A percentile compares a stretch with the other conserved stretches of the same genome.
These are phyloP conservation scores for Acanthochlamys bracteata DNA, from an alignment of 106 monocot genomes.

Conservation along the genomic window DNA sequence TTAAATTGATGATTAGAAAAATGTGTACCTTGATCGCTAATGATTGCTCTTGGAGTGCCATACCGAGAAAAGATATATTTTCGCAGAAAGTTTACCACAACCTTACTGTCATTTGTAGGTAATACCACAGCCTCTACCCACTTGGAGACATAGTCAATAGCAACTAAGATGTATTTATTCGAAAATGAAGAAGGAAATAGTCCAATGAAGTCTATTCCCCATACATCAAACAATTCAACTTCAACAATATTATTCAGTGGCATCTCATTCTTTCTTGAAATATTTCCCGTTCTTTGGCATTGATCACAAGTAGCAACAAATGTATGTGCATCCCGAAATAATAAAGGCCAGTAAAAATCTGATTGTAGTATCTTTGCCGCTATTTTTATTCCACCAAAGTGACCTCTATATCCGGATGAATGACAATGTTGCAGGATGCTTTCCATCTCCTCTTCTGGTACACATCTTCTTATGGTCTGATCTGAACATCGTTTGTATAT, in stretches of 20 bases:
- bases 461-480: conserved; percentile 5
- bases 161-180: not conserved
- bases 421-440: not conserved
- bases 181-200: not conserved
- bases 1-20: not conserved
- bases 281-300: not conserved
- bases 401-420: not conserved
- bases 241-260: not conserved
- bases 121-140: not conserved
- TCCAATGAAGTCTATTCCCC: conserved; percentile 1
- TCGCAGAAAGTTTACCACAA: not conserved
- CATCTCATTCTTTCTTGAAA: not conserved
- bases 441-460: not conserved
- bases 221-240: not conserved
- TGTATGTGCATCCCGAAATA: not conserved
- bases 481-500: not conserved
- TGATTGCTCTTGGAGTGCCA: conserved; percentile 5
- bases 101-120: not conserved
- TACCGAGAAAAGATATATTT: conserved; percentile 2
- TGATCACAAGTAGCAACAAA: not conserved
- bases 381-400: not conserved
- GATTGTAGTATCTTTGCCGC: not conserved
- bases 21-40: not conserved
- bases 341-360: not conserved
- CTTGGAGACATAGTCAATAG: not conserved